These are phyloP conservation scores for Exophiala calicioides DNA, from an alignment of 2,329 filamentous ascomycete genomes.

Conservation along the genomic window DNA sequence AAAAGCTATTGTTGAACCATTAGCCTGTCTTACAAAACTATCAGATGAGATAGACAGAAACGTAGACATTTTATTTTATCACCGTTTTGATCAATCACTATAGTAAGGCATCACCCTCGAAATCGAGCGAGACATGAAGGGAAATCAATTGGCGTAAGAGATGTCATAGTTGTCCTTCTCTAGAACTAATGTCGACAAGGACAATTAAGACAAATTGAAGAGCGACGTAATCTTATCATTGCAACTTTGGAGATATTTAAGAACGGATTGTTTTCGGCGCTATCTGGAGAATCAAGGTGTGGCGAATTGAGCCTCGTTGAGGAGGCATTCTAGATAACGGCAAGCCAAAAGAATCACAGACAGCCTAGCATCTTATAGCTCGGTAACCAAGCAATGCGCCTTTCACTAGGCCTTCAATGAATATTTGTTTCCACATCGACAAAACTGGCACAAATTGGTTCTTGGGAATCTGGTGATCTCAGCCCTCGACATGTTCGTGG, in stretches of 20 bases:
- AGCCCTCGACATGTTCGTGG: slow-evolving; percentile 7
- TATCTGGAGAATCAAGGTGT: background rate
- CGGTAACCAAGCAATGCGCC: background rate
- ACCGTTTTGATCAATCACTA: no score
- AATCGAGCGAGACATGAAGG: background rate
- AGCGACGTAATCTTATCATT: background rate
- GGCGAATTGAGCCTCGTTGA: background rate
- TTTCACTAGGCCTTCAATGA: background rate
- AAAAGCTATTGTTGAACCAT: no score
- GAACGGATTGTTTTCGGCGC: background rate
- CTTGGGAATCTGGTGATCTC: background rate
- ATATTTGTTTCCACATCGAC: background rate
- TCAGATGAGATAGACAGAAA: no score
- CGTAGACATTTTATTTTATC: no score
- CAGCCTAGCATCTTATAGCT: background rate
- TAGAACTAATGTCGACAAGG: background rate
- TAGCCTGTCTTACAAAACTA: no score
- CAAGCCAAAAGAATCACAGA: background rate
- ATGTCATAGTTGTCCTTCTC: background rate
- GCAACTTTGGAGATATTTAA: background rate
- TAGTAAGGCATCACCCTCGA: no score
- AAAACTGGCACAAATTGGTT: background rate
- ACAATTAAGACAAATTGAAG: background rate
- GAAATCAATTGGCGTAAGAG: background rate
- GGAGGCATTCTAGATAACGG: background rate